Evolutionary conservation across 2,329 filamentous ascomycete genomes (phyloP).

Genomic region (Herpotrichia juniperi): DNA sequence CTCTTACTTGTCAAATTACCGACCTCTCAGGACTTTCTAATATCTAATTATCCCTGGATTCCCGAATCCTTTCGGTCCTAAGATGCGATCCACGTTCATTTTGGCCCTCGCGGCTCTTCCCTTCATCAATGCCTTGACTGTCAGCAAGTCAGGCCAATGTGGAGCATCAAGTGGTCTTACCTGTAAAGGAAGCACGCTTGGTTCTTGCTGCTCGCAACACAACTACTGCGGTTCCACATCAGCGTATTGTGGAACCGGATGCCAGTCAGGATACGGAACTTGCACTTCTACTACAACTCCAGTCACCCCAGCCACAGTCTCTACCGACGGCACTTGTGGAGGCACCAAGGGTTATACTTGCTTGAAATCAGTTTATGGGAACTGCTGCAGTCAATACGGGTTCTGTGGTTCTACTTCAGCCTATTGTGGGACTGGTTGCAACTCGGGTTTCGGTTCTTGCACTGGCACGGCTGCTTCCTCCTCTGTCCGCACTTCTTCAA

Average conservation of each 20-base stretch:
- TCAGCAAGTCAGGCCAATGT: constrained; percentile 9
- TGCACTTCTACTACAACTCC: constrained; percentile 1
- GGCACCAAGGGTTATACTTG: background rate
- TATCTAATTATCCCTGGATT: background rate
- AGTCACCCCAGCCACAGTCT: background rate
- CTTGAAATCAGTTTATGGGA: background rate
- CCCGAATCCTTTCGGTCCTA: background rate
- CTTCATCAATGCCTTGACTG: background rate
- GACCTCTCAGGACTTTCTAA: background rate
- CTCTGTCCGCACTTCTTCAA: too few species aligned
- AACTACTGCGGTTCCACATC: constrained; percentile 11
- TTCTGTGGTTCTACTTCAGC: background rate
- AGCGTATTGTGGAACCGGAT: constrained; percentile 11
- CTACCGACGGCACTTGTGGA: background rate
- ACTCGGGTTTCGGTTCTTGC: background rate
- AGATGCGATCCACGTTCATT: background rate
- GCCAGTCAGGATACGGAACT: constrained; percentile 5
- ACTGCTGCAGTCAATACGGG: background rate
- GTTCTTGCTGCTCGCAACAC: constrained; percentile 18
- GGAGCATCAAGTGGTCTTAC: constrained; percentile 11
- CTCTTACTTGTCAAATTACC: background rate
- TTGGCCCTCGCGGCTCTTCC: background rate
- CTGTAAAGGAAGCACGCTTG: constrained; percentile 16
- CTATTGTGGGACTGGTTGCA: background rate
- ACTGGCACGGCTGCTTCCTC: background rate